Base-by-base conservation (phyloP, 305 asterid genomes). In the Fraxinus sp. region DNA sequence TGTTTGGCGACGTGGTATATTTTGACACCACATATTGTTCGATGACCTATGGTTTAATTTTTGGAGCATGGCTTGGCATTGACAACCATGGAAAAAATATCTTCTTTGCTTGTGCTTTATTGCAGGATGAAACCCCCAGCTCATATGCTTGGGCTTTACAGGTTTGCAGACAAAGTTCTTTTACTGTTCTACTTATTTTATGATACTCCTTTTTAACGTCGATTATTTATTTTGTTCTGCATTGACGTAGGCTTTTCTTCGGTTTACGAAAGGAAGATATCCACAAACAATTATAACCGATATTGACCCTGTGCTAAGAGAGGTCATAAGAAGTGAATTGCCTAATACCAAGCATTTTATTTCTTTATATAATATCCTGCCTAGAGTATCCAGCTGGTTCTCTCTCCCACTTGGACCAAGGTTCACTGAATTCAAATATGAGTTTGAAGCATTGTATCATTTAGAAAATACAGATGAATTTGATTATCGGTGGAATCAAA, bases 21-120 rank as follows among this genome's bases (percentile, higher is more conserved):
- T 92, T 92, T 79, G 94, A 92, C 85, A 85, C 89, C 5, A 84
- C 92, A 3, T 90, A 88, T 84, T 88, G 87, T 83, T 90, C 89
- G 8, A 83, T 87, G 83, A 80, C 84, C 30, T 88, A 90, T 30
- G 87, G 89, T 73, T 84, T 90, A 91, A 78, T 85, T 78, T 86
- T 91, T 52, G 94, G 92, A 80, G 93, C 89, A 22, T 92, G 91
- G 93, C 72, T 92, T 73, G 97, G 95, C 37, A 90, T 92, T 43
- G 87, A 87, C 90, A 90, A 89, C 85, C 86, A 87, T 78, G 97
- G 97, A 82, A 89, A 87, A 71, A 43, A 86, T 80, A 71, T 90
- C 82, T 87, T 91, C 77, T 91, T 92, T 75, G 94, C 93, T 77
- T 91, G 92, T 86, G 87, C 87, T 52, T 85, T 92, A 30, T 87